These are phyloP conservation scores for Pichia nakasei DNA, from an alignment of 805 yeast genomes.

Conservation along the genomic window DNA sequence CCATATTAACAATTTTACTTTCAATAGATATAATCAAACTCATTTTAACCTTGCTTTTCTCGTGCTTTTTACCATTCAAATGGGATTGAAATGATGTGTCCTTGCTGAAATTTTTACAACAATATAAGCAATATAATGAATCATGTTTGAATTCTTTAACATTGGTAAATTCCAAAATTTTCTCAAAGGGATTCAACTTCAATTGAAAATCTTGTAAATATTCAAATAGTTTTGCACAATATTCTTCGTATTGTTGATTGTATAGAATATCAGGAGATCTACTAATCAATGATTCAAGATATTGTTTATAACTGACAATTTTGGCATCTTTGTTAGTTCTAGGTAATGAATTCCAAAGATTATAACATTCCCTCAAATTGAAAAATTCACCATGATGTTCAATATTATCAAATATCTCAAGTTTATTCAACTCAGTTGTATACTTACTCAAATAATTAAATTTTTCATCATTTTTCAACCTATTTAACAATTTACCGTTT, in stretches of 20 bases:
- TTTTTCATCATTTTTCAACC: constrained; percentile 10
- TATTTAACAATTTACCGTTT: constrained; percentile 4
- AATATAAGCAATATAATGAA: constrained; percentile 40
- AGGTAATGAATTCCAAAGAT: constrained; percentile 42
- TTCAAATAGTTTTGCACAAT: constrained; percentile 34
- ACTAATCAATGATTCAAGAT: constrained; percentile 7
- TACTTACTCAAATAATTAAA: neutral
- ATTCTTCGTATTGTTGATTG: constrained; percentile 30
- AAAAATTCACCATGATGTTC: constrained; percentile 60
- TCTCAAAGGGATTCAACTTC: constrained; percentile 39
- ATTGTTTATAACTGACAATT: constrained; percentile 16
- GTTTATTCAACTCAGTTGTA: neutral
- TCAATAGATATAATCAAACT: constrained; percentile 1
- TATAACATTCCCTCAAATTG: constrained; percentile 47
- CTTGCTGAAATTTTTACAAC: constrained; percentile 57
- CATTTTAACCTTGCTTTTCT: constrained; percentile 24
- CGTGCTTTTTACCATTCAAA: constrained; percentile 66
- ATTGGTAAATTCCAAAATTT: neutral
- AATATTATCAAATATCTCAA: constrained; percentile 16
- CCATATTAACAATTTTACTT: neutral
- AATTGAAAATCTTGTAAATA: constrained; percentile 44
- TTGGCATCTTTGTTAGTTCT: constrained; percentile 9
- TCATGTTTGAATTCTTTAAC: constrained; percentile 17
- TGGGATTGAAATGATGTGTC: constrained; percentile 61
- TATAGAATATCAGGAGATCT: constrained; percentile 22